Evolutionary conservation across 2,329 filamentous ascomycete genomes (phyloP).

Genomic region (Erysiphe pisi): DNA sequence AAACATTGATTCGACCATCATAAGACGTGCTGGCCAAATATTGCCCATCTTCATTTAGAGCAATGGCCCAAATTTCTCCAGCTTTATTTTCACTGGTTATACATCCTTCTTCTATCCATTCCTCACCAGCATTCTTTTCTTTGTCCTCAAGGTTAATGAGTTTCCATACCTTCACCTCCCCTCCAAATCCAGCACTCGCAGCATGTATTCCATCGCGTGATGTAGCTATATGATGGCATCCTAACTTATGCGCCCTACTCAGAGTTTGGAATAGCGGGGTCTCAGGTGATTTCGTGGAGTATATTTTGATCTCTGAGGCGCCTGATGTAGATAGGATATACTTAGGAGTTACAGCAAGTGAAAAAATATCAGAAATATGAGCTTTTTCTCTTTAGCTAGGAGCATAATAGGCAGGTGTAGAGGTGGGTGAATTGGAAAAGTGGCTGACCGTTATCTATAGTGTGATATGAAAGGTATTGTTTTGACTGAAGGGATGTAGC

Average conservation of each 20-base stretch:
- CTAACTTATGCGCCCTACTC: constrained; percentile 68
- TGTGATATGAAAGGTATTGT: constrained; percentile 52
- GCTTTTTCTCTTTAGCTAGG: constrained; percentile 42
- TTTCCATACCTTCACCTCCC: constrained; percentile 76
- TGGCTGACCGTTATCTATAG: constrained; percentile 66
- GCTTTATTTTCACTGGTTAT: constrained; percentile 47
- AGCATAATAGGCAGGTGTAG: too few species aligned
- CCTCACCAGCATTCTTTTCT: constrained; percentile 43
- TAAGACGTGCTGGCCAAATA: constrained; percentile 80
- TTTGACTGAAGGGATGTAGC: not conserved
- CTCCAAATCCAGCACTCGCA: constrained; percentile 78
- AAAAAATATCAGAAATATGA: constrained; percentile 75
- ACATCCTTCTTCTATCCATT: constrained; percentile 42
- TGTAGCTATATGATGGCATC: constrained; percentile 79
- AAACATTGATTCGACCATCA: constrained; percentile 80
- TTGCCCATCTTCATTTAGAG: constrained; percentile 70
- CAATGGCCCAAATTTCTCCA: constrained; percentile 76
- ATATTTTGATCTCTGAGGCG: constrained; percentile 67
- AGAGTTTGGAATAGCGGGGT: constrained; percentile 74
- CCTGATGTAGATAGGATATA: constrained; percentile 76
- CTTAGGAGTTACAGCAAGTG: constrained; percentile 62
- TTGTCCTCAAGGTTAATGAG: constrained; percentile 49
- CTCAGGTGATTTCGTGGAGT: constrained; percentile 59
- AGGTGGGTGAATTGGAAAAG: constrained; percentile 28
- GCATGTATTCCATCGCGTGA: constrained; percentile 58